These are phyloP conservation scores for Podila verticillata DNA, from an alignment of 192 early-diverging fungal genomes.

Conservation along the genomic window DNA sequence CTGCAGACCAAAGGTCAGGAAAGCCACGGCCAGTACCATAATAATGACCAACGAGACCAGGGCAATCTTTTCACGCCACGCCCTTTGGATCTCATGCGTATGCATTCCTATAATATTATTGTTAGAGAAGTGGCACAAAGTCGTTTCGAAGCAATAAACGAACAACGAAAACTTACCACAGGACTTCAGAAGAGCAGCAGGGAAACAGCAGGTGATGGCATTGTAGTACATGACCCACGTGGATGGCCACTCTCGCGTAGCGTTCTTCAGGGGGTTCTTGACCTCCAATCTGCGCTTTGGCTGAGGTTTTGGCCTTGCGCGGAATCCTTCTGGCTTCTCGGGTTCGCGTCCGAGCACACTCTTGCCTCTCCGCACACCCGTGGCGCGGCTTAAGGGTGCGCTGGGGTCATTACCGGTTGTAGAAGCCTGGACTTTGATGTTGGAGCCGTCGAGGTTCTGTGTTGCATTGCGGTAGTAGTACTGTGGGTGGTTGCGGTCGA, in stretches of 20 bases:
- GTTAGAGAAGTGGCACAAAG: not conserved
- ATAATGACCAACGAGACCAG: conserved; percentile 82
- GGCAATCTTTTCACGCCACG: conserved; percentile 95
- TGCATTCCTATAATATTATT: conserved; percentile 61
- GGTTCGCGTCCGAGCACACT: conserved; percentile 43
- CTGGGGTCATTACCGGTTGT: conserved; percentile 37
- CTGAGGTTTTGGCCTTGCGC: conserved; percentile 43
- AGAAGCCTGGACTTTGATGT: conserved; percentile 36
- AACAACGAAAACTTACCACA: conserved; percentile 38
- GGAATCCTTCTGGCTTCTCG: conserved; percentile 42
- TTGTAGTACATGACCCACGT: conserved; percentile 57
- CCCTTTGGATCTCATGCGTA: conserved; percentile 68
- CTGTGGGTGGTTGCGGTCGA: conserved; percentile 56
- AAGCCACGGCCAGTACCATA: conserved; percentile 78
- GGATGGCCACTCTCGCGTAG: conserved; percentile 36
- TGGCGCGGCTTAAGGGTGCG: conserved; percentile 11
- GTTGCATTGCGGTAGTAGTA: conserved; percentile 55
- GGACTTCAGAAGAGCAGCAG: conserved; percentile 32
- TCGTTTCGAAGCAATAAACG: not conserved
- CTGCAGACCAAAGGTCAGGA: conserved; percentile 87
- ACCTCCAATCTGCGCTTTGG: conserved; percentile 24
- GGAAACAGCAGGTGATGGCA: conserved; percentile 56
- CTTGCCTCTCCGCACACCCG: conserved; percentile 41
- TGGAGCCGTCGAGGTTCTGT: conserved; percentile 48
- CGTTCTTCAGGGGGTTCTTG: conserved; percentile 47